Percentiles rank a stretch among this genome's conserved stretches.
These are phyloP conservation scores for Hordeum pubiflorum DNA, from an alignment of 202 grass and related monocot genomes.

Conservation along the genomic window DNA sequence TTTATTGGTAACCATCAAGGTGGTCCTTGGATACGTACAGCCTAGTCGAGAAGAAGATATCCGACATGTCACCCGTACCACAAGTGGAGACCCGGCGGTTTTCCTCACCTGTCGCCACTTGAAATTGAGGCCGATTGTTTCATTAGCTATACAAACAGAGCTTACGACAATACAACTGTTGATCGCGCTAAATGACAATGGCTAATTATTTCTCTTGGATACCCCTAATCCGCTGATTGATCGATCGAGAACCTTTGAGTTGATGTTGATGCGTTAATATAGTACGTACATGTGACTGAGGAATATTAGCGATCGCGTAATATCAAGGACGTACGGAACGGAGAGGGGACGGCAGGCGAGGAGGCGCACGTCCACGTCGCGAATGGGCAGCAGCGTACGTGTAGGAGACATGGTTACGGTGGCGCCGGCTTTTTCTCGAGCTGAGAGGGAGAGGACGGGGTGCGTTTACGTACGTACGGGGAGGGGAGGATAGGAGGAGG, in stretches of 20 bases:
- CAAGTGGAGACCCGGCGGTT: not conserved
- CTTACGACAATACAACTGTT: not conserved
- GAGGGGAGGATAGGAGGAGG: not conserved
- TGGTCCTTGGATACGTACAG: not conserved
- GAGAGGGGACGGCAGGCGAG: not conserved
- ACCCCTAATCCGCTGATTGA: not conserved
- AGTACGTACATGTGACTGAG: not conserved
- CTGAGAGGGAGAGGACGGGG: not conserved
- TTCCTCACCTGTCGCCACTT: not conserved
- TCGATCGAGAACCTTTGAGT: not conserved
- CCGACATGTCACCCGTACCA: conserved; percentile 16
- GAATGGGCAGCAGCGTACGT: conserved; percentile 14
- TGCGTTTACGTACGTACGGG: not conserved
- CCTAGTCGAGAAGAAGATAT: conserved; percentile 9
- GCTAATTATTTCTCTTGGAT: not conserved
- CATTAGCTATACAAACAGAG: not conserved
- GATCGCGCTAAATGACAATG: not conserved
- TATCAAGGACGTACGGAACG: conserved; percentile 6
- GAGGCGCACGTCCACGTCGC: conserved; percentile 31
- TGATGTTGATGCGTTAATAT: not conserved
- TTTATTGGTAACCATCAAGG: conserved; percentile 10
- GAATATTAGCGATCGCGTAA: not conserved
- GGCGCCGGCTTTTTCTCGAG: conserved; percentile 28
- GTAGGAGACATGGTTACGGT: conserved; percentile 22
- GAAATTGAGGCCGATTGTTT: not conserved